These are phyloP conservation scores for Nannochloris sp. DNA, from an alignment of 139 green algal genomes.

Conservation along the genomic window DNA sequence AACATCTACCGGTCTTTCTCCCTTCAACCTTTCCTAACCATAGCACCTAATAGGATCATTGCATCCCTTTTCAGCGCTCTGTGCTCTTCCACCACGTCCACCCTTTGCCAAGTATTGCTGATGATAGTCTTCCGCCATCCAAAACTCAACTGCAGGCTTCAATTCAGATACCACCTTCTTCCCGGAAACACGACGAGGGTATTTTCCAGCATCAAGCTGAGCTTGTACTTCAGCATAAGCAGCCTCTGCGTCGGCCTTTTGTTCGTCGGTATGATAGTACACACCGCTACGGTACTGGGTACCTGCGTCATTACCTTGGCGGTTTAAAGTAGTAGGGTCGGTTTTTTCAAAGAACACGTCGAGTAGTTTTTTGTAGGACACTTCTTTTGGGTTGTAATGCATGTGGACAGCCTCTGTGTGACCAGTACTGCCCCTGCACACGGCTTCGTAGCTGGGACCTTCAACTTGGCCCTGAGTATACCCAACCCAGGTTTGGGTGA, in stretches of 20 bases:
- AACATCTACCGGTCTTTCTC: too few relatives aligned
- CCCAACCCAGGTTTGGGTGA: constrained; percentile 56
- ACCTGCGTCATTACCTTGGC: constrained; percentile 64
- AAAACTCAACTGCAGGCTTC: constrained; percentile 42
- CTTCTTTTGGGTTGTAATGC: constrained; percentile 63
- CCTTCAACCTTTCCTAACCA: constrained; percentile 1
- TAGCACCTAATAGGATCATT: constrained; percentile 68
- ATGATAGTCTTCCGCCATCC: constrained; percentile 45
- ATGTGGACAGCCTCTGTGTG: constrained; percentile 67
- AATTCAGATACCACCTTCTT: constrained; percentile 54
- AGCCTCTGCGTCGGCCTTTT: constrained; percentile 29
- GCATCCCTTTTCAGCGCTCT: constrained; percentile 60
- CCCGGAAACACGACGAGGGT: constrained; percentile 34
- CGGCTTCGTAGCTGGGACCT: constrained; percentile 70
- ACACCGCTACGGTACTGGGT: constrained; percentile 80
- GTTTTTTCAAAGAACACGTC: constrained; percentile 63
- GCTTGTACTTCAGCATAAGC: background rate
- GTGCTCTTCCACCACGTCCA: constrained; percentile 45
- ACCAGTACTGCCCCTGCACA: constrained; percentile 75
- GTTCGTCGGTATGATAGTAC: constrained; percentile 66
- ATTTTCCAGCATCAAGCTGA: constrained; percentile 33
- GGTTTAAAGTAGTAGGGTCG: constrained; percentile 73
- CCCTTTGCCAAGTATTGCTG: constrained; percentile 64
- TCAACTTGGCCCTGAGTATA: constrained; percentile 57
- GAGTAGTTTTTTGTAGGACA: constrained; percentile 55